phyloP scores from a whole-genome alignment of 2,329 filamentous ascomycete species.

The Botrytis galanthina region DNA sequence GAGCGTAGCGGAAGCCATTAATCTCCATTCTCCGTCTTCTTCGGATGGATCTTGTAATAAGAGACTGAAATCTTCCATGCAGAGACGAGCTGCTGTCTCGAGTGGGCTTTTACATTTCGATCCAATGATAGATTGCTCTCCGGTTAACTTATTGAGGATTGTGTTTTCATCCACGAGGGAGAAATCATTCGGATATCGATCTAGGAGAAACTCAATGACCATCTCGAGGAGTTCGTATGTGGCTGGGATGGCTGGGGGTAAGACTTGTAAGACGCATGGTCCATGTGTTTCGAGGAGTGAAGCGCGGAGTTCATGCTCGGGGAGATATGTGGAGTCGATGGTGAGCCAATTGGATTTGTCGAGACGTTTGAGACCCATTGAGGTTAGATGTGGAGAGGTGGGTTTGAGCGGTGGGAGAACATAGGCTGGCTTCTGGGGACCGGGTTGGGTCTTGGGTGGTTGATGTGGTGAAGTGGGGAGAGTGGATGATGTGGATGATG shows the following conservation, averaged over 20 bases:
- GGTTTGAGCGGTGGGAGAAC: conserved; percentile 10
- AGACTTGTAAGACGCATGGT: conserved; percentile 45
- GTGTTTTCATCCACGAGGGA: conserved; percentile 35
- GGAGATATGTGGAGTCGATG: conserved; percentile 46
- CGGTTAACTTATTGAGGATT: conserved; percentile 43
- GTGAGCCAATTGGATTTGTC: conserved; percentile 48
- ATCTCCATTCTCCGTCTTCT: conserved; percentile 46
- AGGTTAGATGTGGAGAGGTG: conserved; percentile 37
- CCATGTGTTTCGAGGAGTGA: conserved; percentile 42
- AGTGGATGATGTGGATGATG: neutral
- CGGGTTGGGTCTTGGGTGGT: neutral
- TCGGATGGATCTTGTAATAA: conserved; percentile 41
- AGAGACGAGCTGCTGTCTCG: conserved; percentile 49
- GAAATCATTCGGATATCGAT: conserved; percentile 46
- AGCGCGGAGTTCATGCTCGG: conserved; percentile 44
- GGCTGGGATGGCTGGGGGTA: conserved; percentile 45
- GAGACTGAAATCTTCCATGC: conserved; percentile 53
- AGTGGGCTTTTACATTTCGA: conserved; percentile 43
- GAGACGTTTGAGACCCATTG: conserved; percentile 49
- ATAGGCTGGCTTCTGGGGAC: conserved; percentile 5
- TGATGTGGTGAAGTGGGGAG: neutral
- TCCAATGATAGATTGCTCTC: conserved; percentile 44
- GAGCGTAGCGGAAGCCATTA: conserved; percentile 51
- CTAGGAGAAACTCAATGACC: conserved; percentile 46
- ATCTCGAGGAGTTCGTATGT: conserved; percentile 49